Percentiles rank a stretch among this genome's conserved stretches.
phyloP scores from a whole-genome alignment of 176 grass and related monocot genomes.

The Carex kokanica region DNA sequence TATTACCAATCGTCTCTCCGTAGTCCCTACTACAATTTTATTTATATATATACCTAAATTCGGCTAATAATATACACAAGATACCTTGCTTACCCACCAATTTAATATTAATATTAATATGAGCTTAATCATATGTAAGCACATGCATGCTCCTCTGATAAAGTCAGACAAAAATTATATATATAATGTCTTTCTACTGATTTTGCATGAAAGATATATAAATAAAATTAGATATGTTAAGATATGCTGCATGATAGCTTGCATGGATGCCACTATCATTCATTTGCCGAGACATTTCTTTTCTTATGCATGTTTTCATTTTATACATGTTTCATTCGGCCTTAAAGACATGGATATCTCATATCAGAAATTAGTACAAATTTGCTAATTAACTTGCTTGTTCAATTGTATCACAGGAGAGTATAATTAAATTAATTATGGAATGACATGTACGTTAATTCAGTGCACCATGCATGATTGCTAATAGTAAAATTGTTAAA shows the following conservation, averaged over 20 bases:
- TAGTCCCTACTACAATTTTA: neutral
- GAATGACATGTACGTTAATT: no score
- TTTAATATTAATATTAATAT: no score
- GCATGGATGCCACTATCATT: neutral
- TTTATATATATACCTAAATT: slow-evolving; percentile 2
- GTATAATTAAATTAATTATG: no score
- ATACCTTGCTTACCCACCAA: neutral
- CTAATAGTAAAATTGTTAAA: no score
- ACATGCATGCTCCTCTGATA: slow-evolving; percentile 1
- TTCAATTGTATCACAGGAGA: neutral
- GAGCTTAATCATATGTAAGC: neutral
- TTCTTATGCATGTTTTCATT: neutral
- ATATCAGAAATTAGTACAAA: neutral
- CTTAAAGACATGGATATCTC: no score
- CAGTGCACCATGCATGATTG: no score
- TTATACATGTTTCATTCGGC: no score
- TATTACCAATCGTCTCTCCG: neutral
- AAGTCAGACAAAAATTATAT: slow-evolving; percentile 2
- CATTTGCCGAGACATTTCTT: neutral
- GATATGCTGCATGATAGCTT: neutral
- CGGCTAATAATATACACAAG: neutral
- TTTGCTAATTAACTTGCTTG: no score
- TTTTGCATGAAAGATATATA: neutral
- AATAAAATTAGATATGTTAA: neutral
- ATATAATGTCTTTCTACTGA: neutral